phyloP scores from a whole-genome alignment of 164 flowering plant genomes.

The Litsea cubeba region DNA sequence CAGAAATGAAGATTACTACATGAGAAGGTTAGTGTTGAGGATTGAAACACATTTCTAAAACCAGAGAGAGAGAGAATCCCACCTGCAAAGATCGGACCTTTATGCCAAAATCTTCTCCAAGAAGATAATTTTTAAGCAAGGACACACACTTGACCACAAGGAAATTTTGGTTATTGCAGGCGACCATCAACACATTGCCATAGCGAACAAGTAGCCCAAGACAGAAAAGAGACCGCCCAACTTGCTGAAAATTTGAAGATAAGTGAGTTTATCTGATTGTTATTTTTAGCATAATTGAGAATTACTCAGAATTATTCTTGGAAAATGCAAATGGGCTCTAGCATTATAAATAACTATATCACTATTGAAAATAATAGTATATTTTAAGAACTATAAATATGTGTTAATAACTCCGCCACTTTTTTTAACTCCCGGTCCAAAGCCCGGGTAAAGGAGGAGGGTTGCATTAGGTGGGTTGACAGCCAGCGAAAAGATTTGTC shows the following conservation, averaged over 20 bases:
- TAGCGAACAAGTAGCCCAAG: slow-evolving; percentile 89
- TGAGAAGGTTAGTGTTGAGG: not conserved
- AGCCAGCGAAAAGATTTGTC: no score
- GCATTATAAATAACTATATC: not conserved
- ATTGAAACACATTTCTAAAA: not conserved
- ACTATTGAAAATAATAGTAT: no score
- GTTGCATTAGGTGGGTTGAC: no score
- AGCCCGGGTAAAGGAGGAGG: no score
- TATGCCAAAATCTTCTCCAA: slow-evolving; percentile 59
- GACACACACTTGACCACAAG: slow-evolving; percentile 45
- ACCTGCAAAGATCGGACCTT: slow-evolving; percentile 92
- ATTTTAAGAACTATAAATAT: no score
- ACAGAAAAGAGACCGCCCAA: slow-evolving; percentile 86
- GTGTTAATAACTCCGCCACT: no score
- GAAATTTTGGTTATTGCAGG: slow-evolving; percentile 29
- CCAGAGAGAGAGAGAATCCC: not conserved
- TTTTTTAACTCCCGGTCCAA: no score
- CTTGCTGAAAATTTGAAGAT: slow-evolving; percentile 44
- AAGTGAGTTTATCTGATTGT: not conserved
- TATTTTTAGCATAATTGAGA: not conserved
- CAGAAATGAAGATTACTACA: slow-evolving; percentile 13
- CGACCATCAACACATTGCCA: slow-evolving; percentile 53
- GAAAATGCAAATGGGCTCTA: not conserved
- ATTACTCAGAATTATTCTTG: not conserved
- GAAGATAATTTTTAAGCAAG: slow-evolving; percentile 65